Evolutionary conservation across 2,329 filamentous ascomycete species (phyloP).

Genomic region (Colletotrichum destructivum): DNA sequence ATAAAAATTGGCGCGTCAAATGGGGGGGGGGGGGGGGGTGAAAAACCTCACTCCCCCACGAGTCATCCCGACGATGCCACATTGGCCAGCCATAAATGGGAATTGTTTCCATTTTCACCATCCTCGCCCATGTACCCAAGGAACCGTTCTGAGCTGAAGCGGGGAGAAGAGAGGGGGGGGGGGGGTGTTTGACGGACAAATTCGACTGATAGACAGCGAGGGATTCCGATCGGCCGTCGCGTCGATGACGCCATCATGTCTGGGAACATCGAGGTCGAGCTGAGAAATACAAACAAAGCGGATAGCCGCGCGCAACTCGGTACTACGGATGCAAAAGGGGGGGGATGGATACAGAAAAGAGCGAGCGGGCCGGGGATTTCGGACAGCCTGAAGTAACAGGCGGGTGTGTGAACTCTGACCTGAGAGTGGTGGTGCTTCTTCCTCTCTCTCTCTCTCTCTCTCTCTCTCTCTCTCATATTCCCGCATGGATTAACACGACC

Average conservation of each 20-base stretch:
- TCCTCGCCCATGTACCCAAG: no score
- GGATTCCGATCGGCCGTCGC: constrained; percentile 34
- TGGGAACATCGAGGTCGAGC: constrained; percentile 21
- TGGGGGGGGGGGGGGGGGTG: no score
- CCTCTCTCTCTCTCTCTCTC: background rate
- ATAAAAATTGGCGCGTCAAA: background rate
- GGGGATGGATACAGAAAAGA: background rate
- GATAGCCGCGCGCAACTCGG: background rate
- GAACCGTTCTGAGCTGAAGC: background rate
- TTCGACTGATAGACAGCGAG: constrained; percentile 30
- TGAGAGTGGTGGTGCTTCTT: no score
- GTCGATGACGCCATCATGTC: constrained; percentile 39
- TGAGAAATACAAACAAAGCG: background rate
- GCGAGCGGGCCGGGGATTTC: background rate
- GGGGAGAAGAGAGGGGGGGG: background rate
- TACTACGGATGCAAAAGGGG: background rate
- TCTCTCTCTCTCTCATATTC: background rate
- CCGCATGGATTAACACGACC: constrained; percentile 8
- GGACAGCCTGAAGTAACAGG: no score
- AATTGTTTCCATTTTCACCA: background rate
- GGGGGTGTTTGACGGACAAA: background rate
- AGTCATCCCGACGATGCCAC: constrained; percentile 12
- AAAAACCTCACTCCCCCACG: background rate
- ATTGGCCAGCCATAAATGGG: constrained; percentile 2
- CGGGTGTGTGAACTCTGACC: background rate